Evolutionary conservation across 805 yeast genomes (phyloP).

Genomic region (Metschnikowia matae): DNA sequence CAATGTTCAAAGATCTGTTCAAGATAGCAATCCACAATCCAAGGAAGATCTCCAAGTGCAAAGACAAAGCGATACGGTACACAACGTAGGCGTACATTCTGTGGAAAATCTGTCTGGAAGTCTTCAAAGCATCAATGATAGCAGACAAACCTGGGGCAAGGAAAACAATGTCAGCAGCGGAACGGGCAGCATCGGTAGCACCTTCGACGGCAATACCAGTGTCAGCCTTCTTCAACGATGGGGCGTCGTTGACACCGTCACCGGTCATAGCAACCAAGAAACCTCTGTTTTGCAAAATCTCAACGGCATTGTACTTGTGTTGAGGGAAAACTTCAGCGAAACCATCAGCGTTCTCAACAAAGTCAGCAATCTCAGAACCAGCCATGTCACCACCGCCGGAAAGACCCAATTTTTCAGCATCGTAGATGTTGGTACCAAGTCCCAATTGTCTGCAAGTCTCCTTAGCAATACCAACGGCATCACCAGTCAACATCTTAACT

Average conservation of each 20-base stretch:
- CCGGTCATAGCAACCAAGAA: constrained; percentile 99
- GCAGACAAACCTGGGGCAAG: constrained; percentile 93
- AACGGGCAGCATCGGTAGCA: constrained; percentile 95
- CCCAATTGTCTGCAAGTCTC: constrained; percentile 98
- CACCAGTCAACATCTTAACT: constrained; percentile 98
- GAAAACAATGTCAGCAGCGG: constrained; percentile 94
- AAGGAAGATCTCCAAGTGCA: constrained; percentile 90
- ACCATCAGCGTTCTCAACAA: constrained; percentile 96
- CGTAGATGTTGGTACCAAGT: constrained; percentile 92
- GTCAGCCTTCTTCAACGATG: constrained; percentile 86
- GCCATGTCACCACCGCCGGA: constrained; percentile 92
- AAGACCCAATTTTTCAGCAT: constrained; percentile 94
- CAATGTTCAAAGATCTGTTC: constrained; percentile 80
- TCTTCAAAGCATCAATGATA: constrained; percentile 86
- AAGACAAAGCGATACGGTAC: constrained; percentile 94
- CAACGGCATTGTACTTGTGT: constrained; percentile 95
- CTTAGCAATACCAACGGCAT: constrained; percentile 98
- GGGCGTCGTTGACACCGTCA: constrained; percentile 99
- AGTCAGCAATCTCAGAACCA: constrained; percentile 96
- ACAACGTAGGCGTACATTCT: constrained; percentile 98
- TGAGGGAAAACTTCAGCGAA: constrained; percentile 98
- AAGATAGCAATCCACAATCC: constrained; percentile 96
- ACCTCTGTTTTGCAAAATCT: constrained; percentile 92
- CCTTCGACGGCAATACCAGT: constrained; percentile 97
- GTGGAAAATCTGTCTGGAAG: constrained; percentile 95